Evolutionary conservation across 2,329 filamentous ascomycete genomes (phyloP).

Genomic region (Helicocarpus griseus): DNA sequence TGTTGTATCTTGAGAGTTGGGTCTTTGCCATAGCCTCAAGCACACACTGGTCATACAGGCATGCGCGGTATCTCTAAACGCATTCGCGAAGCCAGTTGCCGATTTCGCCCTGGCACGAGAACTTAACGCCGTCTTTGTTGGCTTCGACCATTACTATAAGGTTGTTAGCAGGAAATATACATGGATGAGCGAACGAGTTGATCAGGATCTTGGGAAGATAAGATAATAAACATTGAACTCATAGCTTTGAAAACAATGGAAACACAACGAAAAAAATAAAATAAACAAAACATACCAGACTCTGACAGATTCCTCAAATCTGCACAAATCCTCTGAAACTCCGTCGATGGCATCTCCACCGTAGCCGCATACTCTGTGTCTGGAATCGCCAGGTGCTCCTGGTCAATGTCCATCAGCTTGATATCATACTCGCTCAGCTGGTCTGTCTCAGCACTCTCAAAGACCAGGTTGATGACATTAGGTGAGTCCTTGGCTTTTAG

Average conservation of each 20-base stretch:
- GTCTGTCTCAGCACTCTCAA: slow-evolving; percentile 82
- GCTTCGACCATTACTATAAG: slow-evolving; percentile 81
- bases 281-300: slow-evolving; percentile 87
- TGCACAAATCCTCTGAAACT: slow-evolving; percentile 91
- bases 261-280: background rate
- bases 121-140: slow-evolving; percentile 94
- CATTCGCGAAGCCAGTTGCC: too few species aligned
- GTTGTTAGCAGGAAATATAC: background rate
- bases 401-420: slow-evolving; percentile 99
- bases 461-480: slow-evolving; percentile 88
- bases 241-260: too few species aligned
- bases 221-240: too few species aligned
- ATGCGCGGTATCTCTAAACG: too few species aligned
- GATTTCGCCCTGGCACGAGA: slow-evolving; percentile 86
- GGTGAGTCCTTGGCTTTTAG: slow-evolving; percentile 96
- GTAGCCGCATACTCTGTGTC: slow-evolving; percentile 97
- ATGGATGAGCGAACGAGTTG: too few species aligned
- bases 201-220: too few species aligned
- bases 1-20: slow-evolving; percentile 18
- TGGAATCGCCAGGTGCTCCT: slow-evolving; percentile 96
- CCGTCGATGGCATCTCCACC: slow-evolving; percentile 74
- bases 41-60: slow-evolving; percentile 9
- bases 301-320: slow-evolving; percentile 89
- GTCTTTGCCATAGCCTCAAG: slow-evolving; percentile 16
- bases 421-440: slow-evolving; percentile 97